Evolutionary conservation across 805 yeast species (phyloP), one percentile per base, ranked within the genome.

Genomic region (Saturnispora sanitii): DNA sequence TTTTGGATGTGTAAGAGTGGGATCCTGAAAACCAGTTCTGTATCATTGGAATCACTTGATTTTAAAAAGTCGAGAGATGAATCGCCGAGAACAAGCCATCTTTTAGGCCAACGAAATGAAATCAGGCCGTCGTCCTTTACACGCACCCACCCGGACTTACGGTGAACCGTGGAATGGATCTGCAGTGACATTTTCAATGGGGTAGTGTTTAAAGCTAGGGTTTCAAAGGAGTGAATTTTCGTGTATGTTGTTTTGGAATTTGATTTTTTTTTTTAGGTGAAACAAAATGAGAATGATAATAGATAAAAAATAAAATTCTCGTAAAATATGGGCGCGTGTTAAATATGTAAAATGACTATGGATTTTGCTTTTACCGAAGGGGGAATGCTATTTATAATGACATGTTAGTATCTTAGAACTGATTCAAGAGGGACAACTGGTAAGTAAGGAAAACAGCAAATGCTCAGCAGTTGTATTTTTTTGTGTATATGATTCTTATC

Each of bases 71-170:
- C 81, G 43, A 90, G 62, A 34, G 79, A 73, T 31, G 82, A 71
- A 48, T 87, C 95, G 50, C 76, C 75, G 37, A 90, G 66, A 5
- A 84, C 82, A 64, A 90, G 66, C 59, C 68, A 90, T 52, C 92
- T 74, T 55, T 87, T 87, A 44, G 88, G 87, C 98, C 98, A 90
- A 50, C 94, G 68, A 57, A 88, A 87, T 5, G 87, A 75, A 48
- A 85, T 74, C 47, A 90, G 65, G 12, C 96, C 96, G 52, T 90
- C 96, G 52, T 90, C 97, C 58, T 85, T 88, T 44, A 86, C 78
- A 41, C 83, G 82, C 18, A 86, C 88, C 94, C 95, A 88, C 0
- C 96, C 96, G 43, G 75, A 70, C 43, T 73, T 47, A 38, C 67
- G 58, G 43, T 62, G 61, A 27, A 57, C 52, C 3, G 57, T 52